phyloP scores from a whole-genome alignment of 352 stramenopile genomes.

The Globisporangium middletonii region DNA sequence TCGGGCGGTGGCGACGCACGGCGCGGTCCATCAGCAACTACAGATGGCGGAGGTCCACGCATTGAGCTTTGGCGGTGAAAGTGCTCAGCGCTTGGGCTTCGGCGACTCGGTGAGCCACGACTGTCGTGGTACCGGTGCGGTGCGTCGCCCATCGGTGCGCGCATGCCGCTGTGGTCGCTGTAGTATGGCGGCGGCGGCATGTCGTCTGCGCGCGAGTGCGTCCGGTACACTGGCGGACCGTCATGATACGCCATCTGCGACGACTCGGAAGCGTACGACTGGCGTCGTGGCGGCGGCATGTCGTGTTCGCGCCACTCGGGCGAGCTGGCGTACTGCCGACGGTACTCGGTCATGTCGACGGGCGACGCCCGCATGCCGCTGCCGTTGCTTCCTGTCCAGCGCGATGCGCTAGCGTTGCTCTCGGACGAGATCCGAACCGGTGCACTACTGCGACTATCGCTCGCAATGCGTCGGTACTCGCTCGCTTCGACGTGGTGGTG shows the following conservation, averaged over 20 bases:
- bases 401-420: neutral
- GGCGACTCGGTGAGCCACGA: neutral
- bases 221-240: neutral
- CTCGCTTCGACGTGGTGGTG: neutral
- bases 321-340: constrained; percentile 24
- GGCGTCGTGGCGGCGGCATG: constrained; percentile 1
- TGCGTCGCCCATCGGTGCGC: neutral
- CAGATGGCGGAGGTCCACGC: neutral
- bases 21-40: neutral
- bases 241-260: neutral
- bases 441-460: constrained; percentile 1
- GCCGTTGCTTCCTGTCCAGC: constrained; percentile 1
- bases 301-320: constrained; percentile 32
- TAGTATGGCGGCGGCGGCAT: constrained; percentile 3
- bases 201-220: neutral
- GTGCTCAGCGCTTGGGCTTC: constrained; percentile 2
- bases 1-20: neutral
- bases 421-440: neutral
- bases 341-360: constrained; percentile 17
- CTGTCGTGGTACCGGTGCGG: constrained; percentile 9
- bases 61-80: constrained; percentile 1
- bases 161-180: constrained; percentile 1
- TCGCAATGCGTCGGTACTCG: constrained; percentile 4
- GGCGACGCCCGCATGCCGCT: neutral
- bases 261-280: neutral